phyloP scores from a whole-genome alignment of 805 yeast species.

The Candida pseudoglaebosa region DNA sequence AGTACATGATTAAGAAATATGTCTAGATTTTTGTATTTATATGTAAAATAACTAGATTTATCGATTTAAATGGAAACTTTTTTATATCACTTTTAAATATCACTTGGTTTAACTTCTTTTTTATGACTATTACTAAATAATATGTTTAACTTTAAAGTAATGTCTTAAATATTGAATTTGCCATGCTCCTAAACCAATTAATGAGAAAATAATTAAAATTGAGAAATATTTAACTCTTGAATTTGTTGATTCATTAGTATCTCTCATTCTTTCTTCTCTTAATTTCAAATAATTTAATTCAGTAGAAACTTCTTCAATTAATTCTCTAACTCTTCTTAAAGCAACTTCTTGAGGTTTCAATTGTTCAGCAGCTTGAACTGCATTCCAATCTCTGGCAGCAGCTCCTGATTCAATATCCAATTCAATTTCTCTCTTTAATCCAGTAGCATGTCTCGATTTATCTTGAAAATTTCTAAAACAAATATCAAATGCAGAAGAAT shows the following conservation, averaged over 20 bases:
- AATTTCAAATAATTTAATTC: conserved; percentile 80
- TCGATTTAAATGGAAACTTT: too few species aligned
- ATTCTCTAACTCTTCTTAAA: conserved; percentile 79
- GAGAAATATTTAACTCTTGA: conserved; percentile 89
- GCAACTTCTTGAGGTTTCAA: conserved; percentile 91
- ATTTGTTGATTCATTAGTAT: conserved; percentile 95
- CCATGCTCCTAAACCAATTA: conserved; percentile 83
- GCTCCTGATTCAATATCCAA: conserved; percentile 94
- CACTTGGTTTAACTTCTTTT: too few species aligned
- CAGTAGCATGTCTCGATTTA: conserved; percentile 30
- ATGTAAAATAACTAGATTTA: too few species aligned
- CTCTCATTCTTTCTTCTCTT: conserved; percentile 91
- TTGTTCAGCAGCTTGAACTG: conserved; percentile 86
- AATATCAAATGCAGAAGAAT: conserved; percentile 82
- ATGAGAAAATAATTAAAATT: conserved; percentile 57
- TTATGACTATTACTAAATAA: too few species aligned
- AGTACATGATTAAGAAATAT: too few species aligned
- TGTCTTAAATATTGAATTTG: conserved; percentile 88
- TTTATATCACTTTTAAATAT: too few species aligned
- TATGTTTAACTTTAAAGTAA: conserved; percentile 85
- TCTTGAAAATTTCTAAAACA: conserved; percentile 71
- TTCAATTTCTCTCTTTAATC: conserved; percentile 68
- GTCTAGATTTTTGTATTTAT: too few species aligned
- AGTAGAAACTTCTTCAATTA: conserved; percentile 73
- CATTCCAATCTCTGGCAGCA: conserved; percentile 97